Evolutionary conservation across 2,329 filamentous ascomycete genomes (phyloP), one percentile per base, ranked within the genome.

Genomic region (Myriangium duriaei): DNA sequence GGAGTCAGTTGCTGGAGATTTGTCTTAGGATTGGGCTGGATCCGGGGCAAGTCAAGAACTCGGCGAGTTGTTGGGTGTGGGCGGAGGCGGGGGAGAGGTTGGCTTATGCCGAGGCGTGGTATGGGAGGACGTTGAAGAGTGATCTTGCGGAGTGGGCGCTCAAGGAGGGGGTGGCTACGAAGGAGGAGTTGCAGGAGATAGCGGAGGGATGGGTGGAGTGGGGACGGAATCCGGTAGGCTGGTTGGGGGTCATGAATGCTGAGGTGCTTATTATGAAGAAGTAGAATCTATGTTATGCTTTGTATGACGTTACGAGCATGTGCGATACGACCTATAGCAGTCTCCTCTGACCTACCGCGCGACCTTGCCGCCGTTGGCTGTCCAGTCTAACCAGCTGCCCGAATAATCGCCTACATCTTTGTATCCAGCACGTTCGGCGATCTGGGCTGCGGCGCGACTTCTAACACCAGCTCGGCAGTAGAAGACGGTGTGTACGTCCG

Each of bases 401-500:
- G 69, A 64, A 53, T 84, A 88, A 61, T 86, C 81, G 13, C 74
- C 74, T 0, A 82, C 74, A 5, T 69, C 72, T 34, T 62, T 60
- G 69, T 82, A 96, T 7, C 88, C 88, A 2, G 77, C 79, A 54
- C 81, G 71, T 49, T 68, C 66, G 18, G 91, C 91, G 57, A 95
- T 59, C 46, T 72, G 69, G 5, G 86, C 86, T 5, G 87, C 87
- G 1, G 81, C 74, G 32, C 69, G 67, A 49, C 83, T 85, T 54
- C 91, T 69, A 46, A 96, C 83, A 2, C 91, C 91, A 0, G 87
- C 79, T 64, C 85, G 92, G 63, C 91, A 98, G 60, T 94, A 96
- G 52, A 96, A 91, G 3, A 96, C 69, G 11, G 94, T 50, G 42
- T 65, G 58, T 34, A 57, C 51, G 31, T 73, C 67, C 42, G 64